These are phyloP conservation scores for Phytophthora gonapodyides DNA, from an alignment of 352 stramenopile genomes.

Conservation along the genomic window DNA sequence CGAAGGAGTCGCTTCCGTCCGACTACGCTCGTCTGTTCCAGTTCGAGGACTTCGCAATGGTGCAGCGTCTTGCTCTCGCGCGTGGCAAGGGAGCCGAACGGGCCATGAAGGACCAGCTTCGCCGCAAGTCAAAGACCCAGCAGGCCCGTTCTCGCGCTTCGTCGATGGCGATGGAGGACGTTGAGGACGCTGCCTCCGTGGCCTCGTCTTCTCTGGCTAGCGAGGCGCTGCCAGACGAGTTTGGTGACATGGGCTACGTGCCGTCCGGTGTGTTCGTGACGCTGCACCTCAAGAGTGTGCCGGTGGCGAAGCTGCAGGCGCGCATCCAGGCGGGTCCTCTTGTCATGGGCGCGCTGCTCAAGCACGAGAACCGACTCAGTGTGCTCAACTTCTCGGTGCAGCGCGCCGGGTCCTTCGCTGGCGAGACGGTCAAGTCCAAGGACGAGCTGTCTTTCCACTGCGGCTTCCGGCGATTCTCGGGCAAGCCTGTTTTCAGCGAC, in stretches of 20 bases:
- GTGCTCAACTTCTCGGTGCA: slow-evolving; percentile 98
- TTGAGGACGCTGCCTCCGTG: slow-evolving; percentile 47
- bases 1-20: slow-evolving; percentile 97
- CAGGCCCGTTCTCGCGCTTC: slow-evolving; percentile 55
- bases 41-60: slow-evolving; percentile 95
- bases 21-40: slow-evolving; percentile 98
- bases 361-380: slow-evolving; percentile 98
- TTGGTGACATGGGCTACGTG: slow-evolving; percentile 87
- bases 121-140: slow-evolving; percentile 51
- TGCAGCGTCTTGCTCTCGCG: slow-evolving; percentile 92
- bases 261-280: slow-evolving; percentile 95
- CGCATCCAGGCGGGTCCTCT: slow-evolving; percentile 65
- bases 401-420: slow-evolving; percentile 68
- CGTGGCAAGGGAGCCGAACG: slow-evolving; percentile 76
- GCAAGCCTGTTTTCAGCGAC: slow-evolving; percentile 96
- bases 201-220: slow-evolving; percentile 34
- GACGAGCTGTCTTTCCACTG: slow-evolving; percentile 96
- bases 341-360: slow-evolving; percentile 88
- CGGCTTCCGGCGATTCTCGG: slow-evolving; percentile 95
- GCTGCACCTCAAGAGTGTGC: slow-evolving; percentile 77
- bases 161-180: slow-evolving; percentile 80
- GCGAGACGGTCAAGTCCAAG: slow-evolving; percentile 95
- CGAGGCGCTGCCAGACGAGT: slow-evolving; percentile 45
- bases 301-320: slow-evolving; percentile 54
- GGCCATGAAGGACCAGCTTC: slow-evolving; percentile 67